These are phyloP conservation scores for Penicillium sp. DNA, from an alignment of 2,329 filamentous ascomycete genomes.

Conservation along the genomic window DNA sequence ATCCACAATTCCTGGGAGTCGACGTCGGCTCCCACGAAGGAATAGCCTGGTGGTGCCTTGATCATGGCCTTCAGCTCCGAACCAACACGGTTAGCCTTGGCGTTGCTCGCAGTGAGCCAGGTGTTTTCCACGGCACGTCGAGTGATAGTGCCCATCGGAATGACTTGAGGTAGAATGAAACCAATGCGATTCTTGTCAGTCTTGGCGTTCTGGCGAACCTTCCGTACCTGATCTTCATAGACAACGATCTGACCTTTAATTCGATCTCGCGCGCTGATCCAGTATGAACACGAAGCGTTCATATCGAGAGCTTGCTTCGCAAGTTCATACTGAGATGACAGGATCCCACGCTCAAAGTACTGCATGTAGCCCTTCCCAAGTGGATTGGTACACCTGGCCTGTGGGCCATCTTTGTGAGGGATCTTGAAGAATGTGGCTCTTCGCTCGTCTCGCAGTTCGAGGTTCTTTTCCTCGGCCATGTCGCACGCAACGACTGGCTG, in stretches of 20 bases:
- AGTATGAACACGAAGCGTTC: constrained; percentile 98
- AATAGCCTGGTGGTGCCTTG: constrained; percentile 81
- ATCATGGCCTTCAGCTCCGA: constrained; percentile 98
- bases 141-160: constrained; percentile 97
- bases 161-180: constrained; percentile 90
- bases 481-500: constrained; percentile 72
- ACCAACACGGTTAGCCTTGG: constrained; percentile 90
- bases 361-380: constrained; percentile 85
- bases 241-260: constrained; percentile 96
- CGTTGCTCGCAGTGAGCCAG: constrained; percentile 96
- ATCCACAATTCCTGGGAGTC: constrained; percentile 99
- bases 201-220: constrained; percentile 21
- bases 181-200: constrained; percentile 50
- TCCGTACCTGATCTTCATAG: constrained; percentile 63
- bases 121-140: constrained; percentile 93
- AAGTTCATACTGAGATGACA: constrained; percentile 83
- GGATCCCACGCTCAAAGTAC: constrained; percentile 84
- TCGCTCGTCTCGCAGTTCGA: constrained; percentile 62
- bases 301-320: constrained; percentile 95
- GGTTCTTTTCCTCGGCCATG: constrained; percentile 70
- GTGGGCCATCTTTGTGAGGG: constrained; percentile 90
- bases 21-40: constrained; percentile 93
- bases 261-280: constrained; percentile 91
- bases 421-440: constrained; percentile 78
- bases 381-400: constrained; percentile 77